Evolutionary conservation across 768 basidiomycete species (phyloP).

Genomic region (Leccinellum luteum): DNA sequence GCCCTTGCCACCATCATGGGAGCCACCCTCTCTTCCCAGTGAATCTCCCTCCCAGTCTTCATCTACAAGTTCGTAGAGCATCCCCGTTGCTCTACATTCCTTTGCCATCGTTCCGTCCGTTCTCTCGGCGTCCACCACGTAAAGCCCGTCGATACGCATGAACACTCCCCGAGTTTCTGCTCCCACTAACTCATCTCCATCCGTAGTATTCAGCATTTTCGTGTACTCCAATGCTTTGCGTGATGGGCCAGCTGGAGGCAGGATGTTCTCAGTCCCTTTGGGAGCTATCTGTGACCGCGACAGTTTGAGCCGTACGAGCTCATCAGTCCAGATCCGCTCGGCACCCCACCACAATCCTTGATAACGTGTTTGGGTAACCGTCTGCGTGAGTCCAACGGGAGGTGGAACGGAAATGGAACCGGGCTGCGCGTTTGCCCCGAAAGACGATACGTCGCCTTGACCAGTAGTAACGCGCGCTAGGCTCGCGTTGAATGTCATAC

Average conservation of each 20-base stretch:
- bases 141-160: constrained; percentile 65
- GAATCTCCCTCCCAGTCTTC: constrained; percentile 53
- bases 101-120: constrained; percentile 40
- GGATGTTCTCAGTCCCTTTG: constrained; percentile 55
- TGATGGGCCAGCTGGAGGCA: constrained; percentile 59
- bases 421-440: background rate
- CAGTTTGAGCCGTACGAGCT: constrained; percentile 76
- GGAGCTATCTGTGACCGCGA: constrained; percentile 67
- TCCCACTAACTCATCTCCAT: constrained; percentile 18
- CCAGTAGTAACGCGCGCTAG: constrained; percentile 15
- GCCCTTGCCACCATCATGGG: constrained; percentile 19
- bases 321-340: constrained; percentile 85
- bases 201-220: constrained; percentile 9
- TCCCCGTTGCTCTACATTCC: constrained; percentile 69
- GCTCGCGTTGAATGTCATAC: constrained; percentile 41
- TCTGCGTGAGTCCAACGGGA: constrained; percentile 26
- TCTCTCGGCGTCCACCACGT: constrained; percentile 53
- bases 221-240: constrained; percentile 30
- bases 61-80: constrained; percentile 78
- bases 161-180: constrained; percentile 57
- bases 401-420: constrained; percentile 15
- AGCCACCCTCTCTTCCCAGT: constrained; percentile 27
- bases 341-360: constrained; percentile 90
- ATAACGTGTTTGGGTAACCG: constrained; percentile 53
- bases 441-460: constrained; percentile 2